phyloP scores from a whole-genome alignment of 192 early-diverging fungal species.

The Mortierella alpina region DNA sequence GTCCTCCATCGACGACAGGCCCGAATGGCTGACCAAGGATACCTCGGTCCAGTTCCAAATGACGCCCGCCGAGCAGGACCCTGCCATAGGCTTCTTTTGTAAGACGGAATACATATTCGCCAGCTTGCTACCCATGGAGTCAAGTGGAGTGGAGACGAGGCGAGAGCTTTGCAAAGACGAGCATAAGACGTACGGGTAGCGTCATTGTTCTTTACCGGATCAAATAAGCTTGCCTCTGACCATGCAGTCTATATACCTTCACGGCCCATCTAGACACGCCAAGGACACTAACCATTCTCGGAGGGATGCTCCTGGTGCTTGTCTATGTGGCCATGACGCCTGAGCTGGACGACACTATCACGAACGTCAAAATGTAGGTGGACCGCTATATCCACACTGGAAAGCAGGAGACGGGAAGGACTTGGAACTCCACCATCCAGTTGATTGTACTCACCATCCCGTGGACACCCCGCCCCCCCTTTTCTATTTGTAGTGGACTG shows the following conservation, averaged over 20 bases:
- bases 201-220: background rate
- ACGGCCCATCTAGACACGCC: slow-evolving; percentile 56
- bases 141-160: background rate
- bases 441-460: background rate
- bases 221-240: too few relatives aligned
- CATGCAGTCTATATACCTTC: too few relatives aligned
- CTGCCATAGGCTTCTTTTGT: slow-evolving; percentile 52
- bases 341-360: slow-evolving; percentile 61
- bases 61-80: slow-evolving; percentile 41
- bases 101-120: slow-evolving; percentile 2
- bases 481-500: slow-evolving; percentile 49
- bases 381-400: background rate
- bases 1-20: slow-evolving; percentile 32
- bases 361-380: slow-evolving; percentile 62
- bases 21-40: slow-evolving; percentile 47
- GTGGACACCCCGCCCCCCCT: background rate
- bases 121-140: background rate
- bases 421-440: background rate
- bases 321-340: slow-evolving; percentile 67
- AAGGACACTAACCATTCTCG: slow-evolving; percentile 65
- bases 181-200: background rate
- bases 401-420: background rate
- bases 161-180: too few relatives aligned
- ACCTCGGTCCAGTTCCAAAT: slow-evolving; percentile 49
- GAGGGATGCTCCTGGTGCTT: slow-evolving; percentile 56